Evolutionary conservation across 352 stramenopile genomes (phyloP).

Genomic region (Pythium periplocum): DNA sequence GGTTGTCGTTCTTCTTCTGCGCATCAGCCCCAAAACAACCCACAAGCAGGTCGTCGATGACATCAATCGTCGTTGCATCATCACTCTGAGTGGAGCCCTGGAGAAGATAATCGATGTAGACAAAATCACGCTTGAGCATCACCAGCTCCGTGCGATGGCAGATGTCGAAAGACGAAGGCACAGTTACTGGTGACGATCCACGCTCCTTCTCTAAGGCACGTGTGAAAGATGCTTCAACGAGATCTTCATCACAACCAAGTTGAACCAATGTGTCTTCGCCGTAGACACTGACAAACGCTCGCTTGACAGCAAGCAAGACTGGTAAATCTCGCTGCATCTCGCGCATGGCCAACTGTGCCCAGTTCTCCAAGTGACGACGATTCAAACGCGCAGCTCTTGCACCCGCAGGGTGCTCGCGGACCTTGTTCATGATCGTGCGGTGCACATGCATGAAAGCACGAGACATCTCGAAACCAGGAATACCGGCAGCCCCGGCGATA

Average conservation of each 20-base stretch:
- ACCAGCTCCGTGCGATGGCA: constrained; percentile 54
- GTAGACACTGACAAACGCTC: constrained; percentile 67
- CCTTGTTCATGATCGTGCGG: constrained; percentile 31
- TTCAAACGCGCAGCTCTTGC: constrained; percentile 41
- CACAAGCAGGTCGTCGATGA: constrained; percentile 13
- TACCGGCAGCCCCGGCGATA: constrained; percentile 46
- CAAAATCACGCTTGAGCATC: constrained; percentile 49
- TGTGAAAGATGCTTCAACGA: constrained; percentile 1
- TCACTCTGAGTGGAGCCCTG: constrained; percentile 5
- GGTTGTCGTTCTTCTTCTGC: not conserved
- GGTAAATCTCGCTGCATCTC: constrained; percentile 50
- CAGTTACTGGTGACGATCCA: constrained; percentile 4
- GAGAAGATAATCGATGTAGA: constrained; percentile 60
- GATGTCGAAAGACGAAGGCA: constrained; percentile 43
- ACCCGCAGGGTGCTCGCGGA: constrained; percentile 19
- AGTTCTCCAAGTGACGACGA: constrained; percentile 70
- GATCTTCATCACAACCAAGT: not conserved
- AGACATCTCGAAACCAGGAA: constrained; percentile 63
- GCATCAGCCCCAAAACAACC: not conserved
- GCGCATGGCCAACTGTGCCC: constrained; percentile 52
- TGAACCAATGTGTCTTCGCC: constrained; percentile 30
- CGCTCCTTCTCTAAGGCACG: constrained; percentile 1
- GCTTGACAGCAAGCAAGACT: constrained; percentile 7
- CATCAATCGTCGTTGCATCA: constrained; percentile 1
- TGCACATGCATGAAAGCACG: constrained; percentile 60